Base-by-base conservation (phyloP, 2,329 filamentous ascomycete genomes). In the Cordyceps militaris region DNA sequence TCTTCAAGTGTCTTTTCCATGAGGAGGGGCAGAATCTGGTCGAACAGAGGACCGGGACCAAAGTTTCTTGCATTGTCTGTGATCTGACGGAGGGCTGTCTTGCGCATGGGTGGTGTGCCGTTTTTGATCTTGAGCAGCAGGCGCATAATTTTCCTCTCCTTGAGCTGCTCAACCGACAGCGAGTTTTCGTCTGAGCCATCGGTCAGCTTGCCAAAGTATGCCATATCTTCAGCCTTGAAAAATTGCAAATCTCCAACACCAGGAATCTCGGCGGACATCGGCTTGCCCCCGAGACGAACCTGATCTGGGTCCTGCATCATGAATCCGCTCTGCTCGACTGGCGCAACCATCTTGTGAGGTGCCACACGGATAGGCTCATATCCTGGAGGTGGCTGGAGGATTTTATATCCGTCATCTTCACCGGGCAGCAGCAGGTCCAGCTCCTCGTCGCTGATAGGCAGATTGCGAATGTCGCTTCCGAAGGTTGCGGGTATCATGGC, bases 1-100 rank as follows among this genome's bases (percentile, higher is more conserved):
- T 99, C 94, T 72, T 99, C 95, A 19, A 99, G 77, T 0, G 91
- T 94, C 75, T 96, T 97, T 74, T 99, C 94, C 94, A 99, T 99
- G 58, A 99, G 84, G 55, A 99, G 76, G 1, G 94, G 94, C 13
- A 99, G 81, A 63, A 99, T 97, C 72, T 99, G 94, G 70, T 97
- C 96, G 76, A 99, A 99, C 0, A 99, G 81, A 9, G 94, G 84
- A 0, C 91, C 92, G 36, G 94, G 92, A 61, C 94, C 94, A 70
- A 99, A 99, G 72, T 93, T 90, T 57, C 93, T 87, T 32, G 94
- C 94, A 71, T 99, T 99, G 71, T 99, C 94, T 19, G 94, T 99
- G 61, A 99, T 85, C 72, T 99, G 94, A 74, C 94, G 88, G 66
- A 99, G 82, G 24, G 94, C 94, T 36, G 94, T 99, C 80, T 99